Evolutionary conservation across 352 stramenopile genomes (phyloP), one percentile per base, ranked within the genome.

Genomic region (Phytophthora fragariaefolia): DNA sequence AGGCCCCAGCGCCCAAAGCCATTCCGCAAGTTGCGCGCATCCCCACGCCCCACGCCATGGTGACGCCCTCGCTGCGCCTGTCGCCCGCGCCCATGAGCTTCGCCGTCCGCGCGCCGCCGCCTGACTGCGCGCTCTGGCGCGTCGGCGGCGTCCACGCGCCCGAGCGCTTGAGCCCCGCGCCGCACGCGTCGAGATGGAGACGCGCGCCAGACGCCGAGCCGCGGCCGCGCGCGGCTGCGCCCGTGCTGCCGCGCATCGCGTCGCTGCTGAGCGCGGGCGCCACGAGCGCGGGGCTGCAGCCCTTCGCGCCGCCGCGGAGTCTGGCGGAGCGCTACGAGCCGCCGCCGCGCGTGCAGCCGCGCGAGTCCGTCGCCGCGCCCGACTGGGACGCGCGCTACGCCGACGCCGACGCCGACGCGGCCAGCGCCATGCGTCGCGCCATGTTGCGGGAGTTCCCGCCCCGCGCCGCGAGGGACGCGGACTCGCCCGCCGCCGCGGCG

Each of bases 231-330:
- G 22, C 3, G 15, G 28, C 45, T 30, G 36, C 13, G 20, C 52
- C 53, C 5, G 22, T 70, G 20, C 18, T 73, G 40, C 66, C 60
- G 3, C 36, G 12, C 17, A 70, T 73, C 30, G 18, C 66, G 12
- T 73, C 66, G 30, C 42, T 73, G 10, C 28, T 73, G 23, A 59
- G 40, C 47, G 40, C 36, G n/a, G 36, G 17, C 8, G 40, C 34
- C 18, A 18, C 34, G 34, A 42, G 34, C 18, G 13, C 34, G 8
- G 34, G 34, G 6, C 34, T n/a, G 13, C 34, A 42, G 34, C 34
- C 18, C 1, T 42, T 18, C 34, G 34, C 13, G n/a, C n/a, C n/a
- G n/a, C n/a, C n/a, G n/a, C n/a, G n/a, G n/a, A n/a, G n/a, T n/a
- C n/a, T n/a, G n/a, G n/a, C n/a, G n/a, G n/a, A n/a, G 10, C 34